Evolutionary conservation across 768 basidiomycete genomes (phyloP).

Genomic region (Mycena leptocephala): DNA sequence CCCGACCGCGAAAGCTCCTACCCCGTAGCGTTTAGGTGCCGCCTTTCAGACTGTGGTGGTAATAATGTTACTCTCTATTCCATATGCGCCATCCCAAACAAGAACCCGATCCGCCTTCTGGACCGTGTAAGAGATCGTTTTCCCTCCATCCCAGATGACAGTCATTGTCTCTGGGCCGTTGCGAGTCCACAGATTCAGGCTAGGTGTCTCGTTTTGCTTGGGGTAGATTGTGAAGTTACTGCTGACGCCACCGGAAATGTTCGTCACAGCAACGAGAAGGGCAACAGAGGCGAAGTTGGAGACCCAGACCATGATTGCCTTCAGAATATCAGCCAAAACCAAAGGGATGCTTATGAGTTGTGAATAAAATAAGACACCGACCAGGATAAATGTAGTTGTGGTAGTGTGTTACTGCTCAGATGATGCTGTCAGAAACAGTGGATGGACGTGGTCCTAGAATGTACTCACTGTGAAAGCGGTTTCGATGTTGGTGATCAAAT

Average conservation of each 20-base stretch:
- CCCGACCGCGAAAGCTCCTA: no score
- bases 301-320: slow-evolving; percentile 25
- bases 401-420: slow-evolving; percentile 6
- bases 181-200: background rate
- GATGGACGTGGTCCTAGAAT: background rate
- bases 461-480: slow-evolving; percentile 7
- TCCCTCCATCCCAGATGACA: background rate
- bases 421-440: slow-evolving; percentile 7
- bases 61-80: background rate
- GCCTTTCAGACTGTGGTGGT: background rate
- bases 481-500: background rate
- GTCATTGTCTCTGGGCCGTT: background rate
- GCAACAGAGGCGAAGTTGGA: slow-evolving; percentile 14
- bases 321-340: background rate
- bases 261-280: slow-evolving; percentile 6
- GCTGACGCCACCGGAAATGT: background rate
- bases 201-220: slow-evolving; percentile 2
- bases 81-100: slow-evolving; percentile 19
- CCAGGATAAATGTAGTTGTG: background rate
- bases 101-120: background rate
- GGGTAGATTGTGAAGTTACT: slow-evolving; percentile 7
- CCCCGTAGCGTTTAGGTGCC: no score
- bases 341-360: background rate
- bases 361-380: background rate
- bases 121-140: background rate